Conservation (phyloP, 345 rosid genomes). For the Mangifera indica region DNA sequence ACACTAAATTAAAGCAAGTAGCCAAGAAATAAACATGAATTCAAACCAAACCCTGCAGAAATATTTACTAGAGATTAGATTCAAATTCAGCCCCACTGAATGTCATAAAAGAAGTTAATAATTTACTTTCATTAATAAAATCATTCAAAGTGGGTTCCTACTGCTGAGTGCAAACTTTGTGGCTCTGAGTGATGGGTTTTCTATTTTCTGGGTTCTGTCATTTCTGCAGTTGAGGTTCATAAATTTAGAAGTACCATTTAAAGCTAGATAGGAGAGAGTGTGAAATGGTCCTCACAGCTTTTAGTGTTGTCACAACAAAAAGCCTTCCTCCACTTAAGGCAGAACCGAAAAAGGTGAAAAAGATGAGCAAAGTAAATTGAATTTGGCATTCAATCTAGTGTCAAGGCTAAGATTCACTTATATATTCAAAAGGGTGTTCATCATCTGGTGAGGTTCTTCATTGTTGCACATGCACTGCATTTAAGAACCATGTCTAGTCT, state of each 20-base stretch:
- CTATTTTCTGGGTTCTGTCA: slow-evolving; percentile 7
- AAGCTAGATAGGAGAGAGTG: slow-evolving; percentile 6
- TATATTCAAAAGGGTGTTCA: slow-evolving; percentile 1
- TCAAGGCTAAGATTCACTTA: slow-evolving; percentile 11
- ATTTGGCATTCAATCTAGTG: no score
- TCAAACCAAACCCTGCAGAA: not conserved
- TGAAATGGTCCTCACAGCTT: slow-evolving; percentile 33
- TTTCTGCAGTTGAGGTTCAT: slow-evolving; percentile 1
- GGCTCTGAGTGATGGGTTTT: not conserved
- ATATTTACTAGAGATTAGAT: not conserved
- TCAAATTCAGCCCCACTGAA: not conserved
- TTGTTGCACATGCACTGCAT: slow-evolving; percentile 47
- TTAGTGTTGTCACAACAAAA: slow-evolving; percentile 35
- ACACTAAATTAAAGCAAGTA: not conserved
- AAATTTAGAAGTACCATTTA: slow-evolving; percentile 10
- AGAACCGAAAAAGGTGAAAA: not conserved
- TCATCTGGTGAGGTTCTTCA: slow-evolving; percentile 24
- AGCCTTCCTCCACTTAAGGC: slow-evolving; percentile 22
- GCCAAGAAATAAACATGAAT: not conserved
- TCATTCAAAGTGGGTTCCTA: slow-evolving; percentile 16
- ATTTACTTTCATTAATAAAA: not conserved
- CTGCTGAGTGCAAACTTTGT: not conserved
- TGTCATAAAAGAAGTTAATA: not conserved
- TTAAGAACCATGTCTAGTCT: slow-evolving; percentile 20
- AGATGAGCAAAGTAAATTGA: not conserved